These are phyloP conservation scores for Agrostemma githago DNA, from an alignment of 148 eudicot species.

Conservation along the genomic window DNA sequence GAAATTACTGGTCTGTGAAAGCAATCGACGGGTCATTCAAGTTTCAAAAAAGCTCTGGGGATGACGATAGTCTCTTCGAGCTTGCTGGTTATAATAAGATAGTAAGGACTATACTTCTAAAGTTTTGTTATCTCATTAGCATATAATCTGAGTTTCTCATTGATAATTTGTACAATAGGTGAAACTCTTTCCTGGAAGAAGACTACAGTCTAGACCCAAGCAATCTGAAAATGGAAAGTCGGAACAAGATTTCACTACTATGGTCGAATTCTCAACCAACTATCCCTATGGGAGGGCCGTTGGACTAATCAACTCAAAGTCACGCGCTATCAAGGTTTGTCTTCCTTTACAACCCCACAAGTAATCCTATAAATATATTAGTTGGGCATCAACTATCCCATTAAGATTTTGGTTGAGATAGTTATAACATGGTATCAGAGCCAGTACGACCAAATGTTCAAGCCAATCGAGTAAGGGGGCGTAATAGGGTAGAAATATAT, in stretches of 20 bases:
- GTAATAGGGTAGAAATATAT: too few species aligned
- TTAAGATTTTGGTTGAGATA: too few species aligned
- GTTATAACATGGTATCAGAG: too few species aligned
- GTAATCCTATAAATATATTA: not conserved
- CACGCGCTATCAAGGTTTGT: constrained; percentile 3
- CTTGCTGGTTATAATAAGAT: constrained; percentile 9
- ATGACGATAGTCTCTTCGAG: constrained; percentile 1
- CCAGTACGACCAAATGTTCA: too few species aligned
- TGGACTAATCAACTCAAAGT: constrained; percentile 8
- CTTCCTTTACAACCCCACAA: not conserved
- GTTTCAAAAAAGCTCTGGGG: not conserved
- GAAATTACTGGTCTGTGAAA: not conserved
- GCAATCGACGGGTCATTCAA: constrained; percentile 3
- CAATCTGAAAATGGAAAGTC: not conserved
- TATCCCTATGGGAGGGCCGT: constrained; percentile 5
- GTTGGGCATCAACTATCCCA: too few species aligned
- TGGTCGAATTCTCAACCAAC: constrained; percentile 3
- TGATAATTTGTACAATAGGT: not conserved
- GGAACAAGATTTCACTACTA: constrained; percentile 3
- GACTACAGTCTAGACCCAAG: constrained; percentile 6
- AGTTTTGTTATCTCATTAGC: not conserved
- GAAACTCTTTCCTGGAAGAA: constrained; percentile 13
- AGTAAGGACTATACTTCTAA: not conserved
- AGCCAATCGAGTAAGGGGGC: too few species aligned
- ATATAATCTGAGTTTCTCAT: not conserved